Evolutionary conservation across 1,284 basidiomycete species (phyloP).

Genomic region (Apiotrichum siamense): DNA sequence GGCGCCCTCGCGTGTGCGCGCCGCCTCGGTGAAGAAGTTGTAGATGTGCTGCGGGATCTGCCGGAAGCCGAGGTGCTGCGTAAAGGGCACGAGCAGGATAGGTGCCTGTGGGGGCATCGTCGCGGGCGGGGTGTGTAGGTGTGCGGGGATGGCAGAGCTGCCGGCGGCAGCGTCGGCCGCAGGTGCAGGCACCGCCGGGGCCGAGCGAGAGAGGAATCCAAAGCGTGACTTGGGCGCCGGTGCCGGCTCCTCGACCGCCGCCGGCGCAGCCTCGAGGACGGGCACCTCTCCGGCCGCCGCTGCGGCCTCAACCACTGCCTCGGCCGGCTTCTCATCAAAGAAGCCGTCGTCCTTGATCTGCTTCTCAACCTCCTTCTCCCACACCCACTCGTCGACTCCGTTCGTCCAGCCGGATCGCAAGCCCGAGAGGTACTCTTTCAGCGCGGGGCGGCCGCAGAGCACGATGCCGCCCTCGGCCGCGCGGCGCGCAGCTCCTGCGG

Average conservation of each 20-base stretch:
- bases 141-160: conserved; percentile 36
- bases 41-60: conserved; percentile 85
- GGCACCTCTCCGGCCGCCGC: neutral
- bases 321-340: no score
- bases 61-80: conserved; percentile 75
- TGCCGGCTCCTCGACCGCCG: conserved; percentile 7
- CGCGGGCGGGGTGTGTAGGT: conserved; percentile 52
- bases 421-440: conserved; percentile 92
- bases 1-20: conserved; percentile 68
- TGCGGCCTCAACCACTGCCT: conserved; percentile 41
- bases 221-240: conserved; percentile 12
- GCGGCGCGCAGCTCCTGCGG: conserved; percentile 55
- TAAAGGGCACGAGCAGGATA: conserved; percentile 79
- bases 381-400: conserved; percentile 61
- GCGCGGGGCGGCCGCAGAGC: conserved; percentile 80
- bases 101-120: conserved; percentile 72
- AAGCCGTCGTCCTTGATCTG: conserved; percentile 64
- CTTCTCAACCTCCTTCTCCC: conserved; percentile 67
- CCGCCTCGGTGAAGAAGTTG: conserved; percentile 88
- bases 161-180: conserved; percentile 16
- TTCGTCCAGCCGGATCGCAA: conserved; percentile 80
- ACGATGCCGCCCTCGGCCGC: conserved; percentile 76
- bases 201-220: conserved; percentile 32
- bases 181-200: conserved; percentile 7
- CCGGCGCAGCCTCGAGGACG: neutral